Conservation (phyloP, 768 basidiomycete genomes). For the Gyrodon lividus region DNA sequence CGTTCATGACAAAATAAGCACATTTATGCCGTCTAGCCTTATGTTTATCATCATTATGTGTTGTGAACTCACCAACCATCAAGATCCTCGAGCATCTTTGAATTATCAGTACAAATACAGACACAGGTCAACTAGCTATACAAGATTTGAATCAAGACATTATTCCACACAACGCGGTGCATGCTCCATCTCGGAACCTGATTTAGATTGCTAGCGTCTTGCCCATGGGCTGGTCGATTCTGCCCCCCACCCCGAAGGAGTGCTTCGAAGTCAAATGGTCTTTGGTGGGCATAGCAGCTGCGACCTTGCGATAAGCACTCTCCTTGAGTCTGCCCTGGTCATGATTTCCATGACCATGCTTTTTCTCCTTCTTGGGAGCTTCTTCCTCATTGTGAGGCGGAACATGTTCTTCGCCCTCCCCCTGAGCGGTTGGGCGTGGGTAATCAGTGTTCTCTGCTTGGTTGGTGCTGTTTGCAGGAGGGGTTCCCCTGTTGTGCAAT, state of each 20-base stretch:
- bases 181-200: conserved; percentile 1
- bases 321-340: conserved; percentile 49
- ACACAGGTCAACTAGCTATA: conserved; percentile 7
- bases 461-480: conserved; percentile 12
- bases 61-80: background rate
- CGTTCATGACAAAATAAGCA: conserved; percentile 19
- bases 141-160: background rate
- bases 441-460: conserved; percentile 41
- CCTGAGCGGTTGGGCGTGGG: conserved; percentile 50
- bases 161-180: background rate
- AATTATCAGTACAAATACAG: conserved; percentile 22
- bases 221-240: conserved; percentile 60
- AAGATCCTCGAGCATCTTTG: conserved; percentile 2
- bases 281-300: conserved; percentile 49
- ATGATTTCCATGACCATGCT: conserved; percentile 34
- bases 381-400: conserved; percentile 48
- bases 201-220: conserved; percentile 37
- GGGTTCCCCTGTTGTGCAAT: background rate
- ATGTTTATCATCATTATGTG: background rate
- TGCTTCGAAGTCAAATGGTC: conserved; percentile 35
- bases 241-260: conserved; percentile 42
- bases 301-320: conserved; percentile 44
- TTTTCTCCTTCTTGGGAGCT: conserved; percentile 48
- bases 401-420: conserved; percentile 32
- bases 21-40: conserved; percentile 6